Base-by-base conservation (phyloP, 306 rosid genomes). In the Ochetophila trinervis region DNA sequence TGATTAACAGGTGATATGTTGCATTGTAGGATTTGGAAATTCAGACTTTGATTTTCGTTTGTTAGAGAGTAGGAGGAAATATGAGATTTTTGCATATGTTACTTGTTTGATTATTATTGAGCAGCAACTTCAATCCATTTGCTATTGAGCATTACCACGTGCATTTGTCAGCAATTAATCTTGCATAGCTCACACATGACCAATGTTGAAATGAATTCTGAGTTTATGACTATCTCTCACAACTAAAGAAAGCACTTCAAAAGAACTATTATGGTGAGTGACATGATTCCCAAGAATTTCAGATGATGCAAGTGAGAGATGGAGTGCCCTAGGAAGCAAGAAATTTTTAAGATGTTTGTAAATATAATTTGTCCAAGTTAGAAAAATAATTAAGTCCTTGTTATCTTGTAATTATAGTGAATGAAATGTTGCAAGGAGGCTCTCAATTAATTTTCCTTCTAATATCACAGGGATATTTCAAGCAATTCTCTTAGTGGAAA, bases 401-500 rank as follows among this genome's bases (percentile, higher is more conserved):
- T 18, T 7, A 24, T 18, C 47, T 19, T 17, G 17, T 34, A 24
- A 30, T 5, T 56, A 19, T n/a, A 16, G 40, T 71, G 37, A 42
- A 78, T 62, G 49, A 79, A 47, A 65, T 58, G 61, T 57, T 67
- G 21, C 57, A 20, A 47, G 67, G 32, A 69, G 63, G 49, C 34
- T 66, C 66, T 66, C 59, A 76, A 60, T 57, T 55, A 68, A 35
- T 60, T 58, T 37, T 64, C 21, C 72, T 67, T 50, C 32, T 27
- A 69, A 70, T 76, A 61, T 60, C 67, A 53, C 89, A 93, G 99
- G 81, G 99, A 93, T 70, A 75, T 93, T 77, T 94, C 97, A 78
- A 88, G 96, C 71, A 94, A 94, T 82, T 86, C 91, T 32, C 85
- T 94, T n/a, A 69, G 87, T 65, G 99, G 99, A 74, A 84, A 27